Base-by-base conservation (phyloP, 1,139 yeast species). In the Cylindricascospora bacillispora region DNA sequence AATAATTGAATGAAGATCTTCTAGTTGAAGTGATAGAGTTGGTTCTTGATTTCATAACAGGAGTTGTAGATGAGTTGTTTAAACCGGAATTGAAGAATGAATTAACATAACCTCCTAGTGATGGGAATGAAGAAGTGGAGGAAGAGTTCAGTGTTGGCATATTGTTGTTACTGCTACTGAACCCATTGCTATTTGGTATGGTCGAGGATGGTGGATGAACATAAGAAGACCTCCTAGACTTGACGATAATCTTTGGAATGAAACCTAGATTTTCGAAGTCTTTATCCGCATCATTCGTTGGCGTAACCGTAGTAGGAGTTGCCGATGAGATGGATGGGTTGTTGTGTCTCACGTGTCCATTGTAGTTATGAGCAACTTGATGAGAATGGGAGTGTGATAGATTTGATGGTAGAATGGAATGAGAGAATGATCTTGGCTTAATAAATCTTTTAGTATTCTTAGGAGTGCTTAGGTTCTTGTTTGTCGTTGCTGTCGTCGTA, bases 171-270 rank as follows among this genome's bases (percentile, higher is more conserved):
- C 22, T 18, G 23, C 23, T 18, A 19, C 19, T 25, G 6, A 10
- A 6, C 11, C 28, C 16, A 11, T 25, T 25, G 11, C 23, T 18
- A 4, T 13, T 13, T 7, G 28, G 28, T 4, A 25, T 19, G 19
- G 28, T 22, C n/a, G n/a, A n/a, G 10, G 21, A 18, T 7, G 21
- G 21, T n/a, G 24, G 29, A 17, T 27, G 29, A 4, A 43, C 44
- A 15, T 40, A 40, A 2, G 58, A 54, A 24, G 49, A 43, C 33
- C 57, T 50, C 35, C 57, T 47, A 13, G 54, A 43, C 29, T 46
- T 45, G 10, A 54, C 54, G 15, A 52, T 37, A 11, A 54, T 51
- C 33, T 49, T 53, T 27, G 57, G 59, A 18, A 52, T 43, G 18
- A 49, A 51, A 13, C 55, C 57, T 14, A 44, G 22, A 28, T 49